These are phyloP conservation scores for Spathaspora arborariae DNA, from an alignment of 805 yeast genomes.

Conservation along the genomic window DNA sequence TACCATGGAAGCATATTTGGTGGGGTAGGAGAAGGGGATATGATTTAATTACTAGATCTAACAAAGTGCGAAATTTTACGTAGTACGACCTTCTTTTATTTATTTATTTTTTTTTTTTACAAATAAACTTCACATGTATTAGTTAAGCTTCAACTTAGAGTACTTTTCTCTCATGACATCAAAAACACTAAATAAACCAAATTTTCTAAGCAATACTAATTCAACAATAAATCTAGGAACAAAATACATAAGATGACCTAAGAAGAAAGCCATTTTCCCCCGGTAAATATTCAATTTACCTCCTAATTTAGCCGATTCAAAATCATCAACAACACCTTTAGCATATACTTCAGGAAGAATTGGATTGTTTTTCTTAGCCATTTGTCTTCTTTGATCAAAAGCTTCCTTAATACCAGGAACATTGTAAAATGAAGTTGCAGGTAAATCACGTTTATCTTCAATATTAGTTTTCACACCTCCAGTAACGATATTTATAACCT, in stretches of 20 bases:
- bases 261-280: slow-evolving; percentile 44
- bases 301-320: slow-evolving; percentile 31
- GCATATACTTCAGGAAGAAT: slow-evolving; percentile 61
- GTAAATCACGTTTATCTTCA: slow-evolving; percentile 61
- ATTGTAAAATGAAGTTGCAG: slow-evolving; percentile 51
- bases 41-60: no score
- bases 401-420: slow-evolving; percentile 49
- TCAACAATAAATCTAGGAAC: slow-evolving; percentile 51
- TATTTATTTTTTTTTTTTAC: no score
- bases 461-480: slow-evolving; percentile 75
- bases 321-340: slow-evolving; percentile 47
- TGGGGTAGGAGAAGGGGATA: no score
- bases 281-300: slow-evolving; percentile 49
- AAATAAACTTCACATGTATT: neutral
- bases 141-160: slow-evolving; percentile 9
- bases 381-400: slow-evolving; percentile 47
- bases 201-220: slow-evolving; percentile 32
- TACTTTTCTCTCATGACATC: slow-evolving; percentile 19
- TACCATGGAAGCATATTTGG: slow-evolving; percentile 23
- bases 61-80: no score
- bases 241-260: slow-evolving; percentile 29
- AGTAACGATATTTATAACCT: slow-evolving; percentile 65
- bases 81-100: no score
- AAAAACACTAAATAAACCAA: slow-evolving; percentile 25
- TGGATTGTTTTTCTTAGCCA: slow-evolving; percentile 60